These are phyloP conservation scores for Plasmopara muralis DNA, from an alignment of 352 stramenopile genomes.

Conservation along the genomic window DNA sequence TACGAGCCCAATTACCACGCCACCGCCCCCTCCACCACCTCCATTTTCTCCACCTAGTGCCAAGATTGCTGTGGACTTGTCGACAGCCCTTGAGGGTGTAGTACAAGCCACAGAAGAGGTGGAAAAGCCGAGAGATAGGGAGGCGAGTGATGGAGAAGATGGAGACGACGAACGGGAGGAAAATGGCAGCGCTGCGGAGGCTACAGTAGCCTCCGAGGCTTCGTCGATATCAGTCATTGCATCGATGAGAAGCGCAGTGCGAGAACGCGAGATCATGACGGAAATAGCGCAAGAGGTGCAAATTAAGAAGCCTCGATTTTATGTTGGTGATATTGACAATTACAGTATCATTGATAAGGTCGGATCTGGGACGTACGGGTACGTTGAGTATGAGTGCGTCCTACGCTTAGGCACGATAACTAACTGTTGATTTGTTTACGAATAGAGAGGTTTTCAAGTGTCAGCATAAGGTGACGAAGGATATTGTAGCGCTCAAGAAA, in stretches of 20 bases:
- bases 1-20: conserved; percentile 19
- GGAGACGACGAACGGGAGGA: conserved; percentile 27
- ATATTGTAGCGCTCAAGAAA: conserved; percentile 85
- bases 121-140: background rate
- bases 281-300: conserved; percentile 35
- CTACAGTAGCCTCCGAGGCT: conserved; percentile 11
- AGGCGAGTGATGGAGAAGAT: conserved; percentile 27
- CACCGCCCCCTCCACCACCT: conserved; percentile 35
- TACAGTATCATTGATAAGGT: conserved; percentile 88
- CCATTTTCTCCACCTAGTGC: conserved; percentile 44
- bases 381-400: conserved; percentile 12
- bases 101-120: conserved; percentile 6
- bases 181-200: background rate
- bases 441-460: conserved; percentile 84
- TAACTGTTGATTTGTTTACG: background rate
- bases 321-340: conserved; percentile 80
- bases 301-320: conserved; percentile 52
- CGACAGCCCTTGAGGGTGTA: conserved; percentile 15
- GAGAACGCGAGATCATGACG: conserved; percentile 61
- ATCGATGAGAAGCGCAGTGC: conserved; percentile 61
- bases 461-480: conserved; percentile 80
- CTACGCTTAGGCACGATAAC: background rate
- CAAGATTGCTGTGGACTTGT: conserved; percentile 34
- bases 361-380: conserved; percentile 81
- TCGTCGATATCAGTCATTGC: conserved; percentile 57